Base-by-base conservation (phyloP, 495 filamentous ascomycete genomes). In the Penicillium psychrofluorescens region DNA sequence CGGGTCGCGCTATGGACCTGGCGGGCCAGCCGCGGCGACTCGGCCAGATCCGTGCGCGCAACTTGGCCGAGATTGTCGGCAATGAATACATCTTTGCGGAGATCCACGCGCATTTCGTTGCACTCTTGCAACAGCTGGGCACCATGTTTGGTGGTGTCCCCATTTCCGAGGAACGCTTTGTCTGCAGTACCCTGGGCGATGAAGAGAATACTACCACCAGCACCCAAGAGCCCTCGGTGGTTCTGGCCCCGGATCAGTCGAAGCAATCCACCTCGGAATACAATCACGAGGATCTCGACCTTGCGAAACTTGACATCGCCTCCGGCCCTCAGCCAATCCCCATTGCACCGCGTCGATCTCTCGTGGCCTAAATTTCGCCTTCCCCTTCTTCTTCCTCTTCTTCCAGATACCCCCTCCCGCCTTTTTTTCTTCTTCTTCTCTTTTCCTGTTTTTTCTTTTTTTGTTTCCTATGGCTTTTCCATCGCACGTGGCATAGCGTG, bases 41-140 rank as follows among this genome's bases (percentile, higher is more conserved):
- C 36, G 78, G 68, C 30, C 72, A 70, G 48, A 76, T 86, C 41
- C 81, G 81, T 47, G 80, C 85, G 15, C 79, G 86, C 45, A 87
- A 86, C 29, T 65, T 96, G 38, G 85, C 85, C 1, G 90, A 96
- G 63, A 78, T 96, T 39, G 83, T 90, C 11, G 90, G 90, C 28
- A 74, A 86, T 44, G 85, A 87, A 22, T 83, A 88, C 59, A 84
- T 96, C 51, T 96, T 96, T 59, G 81, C 95, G 29, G 81, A 94
- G 62, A 63, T 95, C 33, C 90, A 96, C 64, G 76, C 79, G 16
- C 66, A 77, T 31, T 95, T 96, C 60, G 84, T 90, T 11, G 74
- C 76, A 38, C 63, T 94, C 32, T 58, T 92, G 43, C 72, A 85
- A 35, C 79, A 85, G 52, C 60, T 91, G 32, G 79, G 80, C 27